phyloP scores from a whole-genome alignment of 495 filamentous ascomycete genomes.

The Articulospora tetracladia region DNA sequence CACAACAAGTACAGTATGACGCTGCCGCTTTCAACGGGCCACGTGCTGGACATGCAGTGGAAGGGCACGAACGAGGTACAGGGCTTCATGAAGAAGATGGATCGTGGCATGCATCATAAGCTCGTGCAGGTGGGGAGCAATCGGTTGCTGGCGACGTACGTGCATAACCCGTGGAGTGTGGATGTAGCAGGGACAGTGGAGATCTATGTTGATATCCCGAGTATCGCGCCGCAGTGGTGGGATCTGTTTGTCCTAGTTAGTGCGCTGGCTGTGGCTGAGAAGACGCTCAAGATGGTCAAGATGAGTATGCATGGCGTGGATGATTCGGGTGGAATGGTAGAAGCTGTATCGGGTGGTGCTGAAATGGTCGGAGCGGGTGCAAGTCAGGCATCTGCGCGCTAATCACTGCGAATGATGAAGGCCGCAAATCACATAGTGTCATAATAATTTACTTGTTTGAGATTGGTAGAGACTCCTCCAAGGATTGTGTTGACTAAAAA shows the following conservation, averaged over 20 bases:
- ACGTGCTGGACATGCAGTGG: neutral
- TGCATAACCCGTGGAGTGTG: constrained; percentile 9
- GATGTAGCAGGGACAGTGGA: neutral
- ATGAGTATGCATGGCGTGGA: neutral
- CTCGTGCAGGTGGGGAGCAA: neutral
- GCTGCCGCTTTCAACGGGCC: neutral
- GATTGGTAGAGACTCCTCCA: no score
- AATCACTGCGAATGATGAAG: no score
- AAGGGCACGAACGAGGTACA: constrained; percentile 1
- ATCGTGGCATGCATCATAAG: constrained; percentile 9
- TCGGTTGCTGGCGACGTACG: neutral
- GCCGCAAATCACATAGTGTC: no score
- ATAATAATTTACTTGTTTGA: no score
- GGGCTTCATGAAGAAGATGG: constrained; percentile 10
- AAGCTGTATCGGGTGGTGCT: neutral
- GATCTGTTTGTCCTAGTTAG: constrained; percentile 2
- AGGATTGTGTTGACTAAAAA: no score
- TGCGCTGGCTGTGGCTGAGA: constrained; percentile 2
- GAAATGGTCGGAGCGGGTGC: neutral
- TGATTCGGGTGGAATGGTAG: neutral
- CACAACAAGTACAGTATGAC: neutral
- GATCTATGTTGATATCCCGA: neutral
- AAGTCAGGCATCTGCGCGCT: no score
- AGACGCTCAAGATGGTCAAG: neutral
- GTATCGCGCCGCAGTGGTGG: neutral